Percentiles rank a stretch among this genome's conserved stretches.
Evolutionary conservation across 371 early-diverging fungal genomes (phyloP).

Genomic region (Rhizopus microsporus): DNA sequence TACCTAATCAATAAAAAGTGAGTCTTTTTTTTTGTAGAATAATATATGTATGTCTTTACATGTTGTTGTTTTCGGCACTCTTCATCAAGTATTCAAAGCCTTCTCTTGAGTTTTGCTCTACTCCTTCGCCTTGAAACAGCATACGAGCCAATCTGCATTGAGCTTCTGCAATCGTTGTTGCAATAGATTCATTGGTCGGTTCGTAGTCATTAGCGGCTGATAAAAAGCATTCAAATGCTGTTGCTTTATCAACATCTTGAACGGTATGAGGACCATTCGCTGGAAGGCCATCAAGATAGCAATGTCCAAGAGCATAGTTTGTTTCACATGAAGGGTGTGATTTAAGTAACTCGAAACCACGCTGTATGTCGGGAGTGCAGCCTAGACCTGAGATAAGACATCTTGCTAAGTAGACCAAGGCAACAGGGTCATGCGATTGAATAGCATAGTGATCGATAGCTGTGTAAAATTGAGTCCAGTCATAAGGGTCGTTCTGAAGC

Average conservation of each 20-base stretch:
- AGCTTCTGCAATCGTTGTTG: slow-evolving; percentile 23
- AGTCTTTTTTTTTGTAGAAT: neutral
- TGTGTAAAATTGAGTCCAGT: slow-evolving; percentile 21
- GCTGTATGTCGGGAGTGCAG: slow-evolving; percentile 9
- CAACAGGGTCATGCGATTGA: slow-evolving; percentile 6
- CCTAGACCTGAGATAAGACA: slow-evolving; percentile 26
- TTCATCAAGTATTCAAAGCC: slow-evolving; percentile 35
- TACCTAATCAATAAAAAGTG: slow-evolving; percentile 28
- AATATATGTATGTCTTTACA: slow-evolving; percentile 25
- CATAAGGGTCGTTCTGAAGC: slow-evolving; percentile 21
- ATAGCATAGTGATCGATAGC: slow-evolving; percentile 18
- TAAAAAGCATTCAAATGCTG: slow-evolving; percentile 23
- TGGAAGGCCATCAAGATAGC: slow-evolving; percentile 19
- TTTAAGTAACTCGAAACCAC: slow-evolving; percentile 18
- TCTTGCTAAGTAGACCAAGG: slow-evolving; percentile 21
- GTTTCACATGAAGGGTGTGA: slow-evolving; percentile 27
- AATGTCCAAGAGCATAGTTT: slow-evolving; percentile 21
- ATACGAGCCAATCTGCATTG: slow-evolving; percentile 46
- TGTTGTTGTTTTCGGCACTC: slow-evolving; percentile 43
- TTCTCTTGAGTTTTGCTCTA: slow-evolving; percentile 29
- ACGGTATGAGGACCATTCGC: neutral
- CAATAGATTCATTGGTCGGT: slow-evolving; percentile 14
- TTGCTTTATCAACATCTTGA: slow-evolving; percentile 11
- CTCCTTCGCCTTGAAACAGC: slow-evolving; percentile 42
- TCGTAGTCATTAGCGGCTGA: slow-evolving; percentile 15